These are phyloP conservation scores for Ophiostoma populinum DNA, from an alignment of 2,329 filamentous ascomycete genomes.

Conservation along the genomic window DNA sequence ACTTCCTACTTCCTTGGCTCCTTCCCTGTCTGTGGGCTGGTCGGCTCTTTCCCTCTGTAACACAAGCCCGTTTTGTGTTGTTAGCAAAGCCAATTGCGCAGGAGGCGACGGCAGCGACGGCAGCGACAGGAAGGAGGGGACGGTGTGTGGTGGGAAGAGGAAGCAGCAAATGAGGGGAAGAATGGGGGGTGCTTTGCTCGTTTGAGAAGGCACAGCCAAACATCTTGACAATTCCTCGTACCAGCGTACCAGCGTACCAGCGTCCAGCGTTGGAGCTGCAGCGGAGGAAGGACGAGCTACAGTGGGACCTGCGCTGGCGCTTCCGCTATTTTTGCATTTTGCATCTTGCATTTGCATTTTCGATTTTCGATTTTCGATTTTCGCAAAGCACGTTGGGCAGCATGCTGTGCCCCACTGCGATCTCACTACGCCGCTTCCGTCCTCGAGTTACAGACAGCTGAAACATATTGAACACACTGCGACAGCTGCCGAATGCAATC, in stretches of 20 bases:
- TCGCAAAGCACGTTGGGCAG: constrained; percentile 3
- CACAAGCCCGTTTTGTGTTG: constrained; percentile 1
- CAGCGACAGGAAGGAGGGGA: constrained; percentile 6
- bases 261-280: background rate
- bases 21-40: background rate
- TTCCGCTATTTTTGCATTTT: background rate
- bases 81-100: no score
- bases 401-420: constrained; percentile 1
- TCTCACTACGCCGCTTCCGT: constrained; percentile 7
- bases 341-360: background rate
- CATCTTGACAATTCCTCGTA: no score
- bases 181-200: background rate
- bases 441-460: constrained; percentile 2
- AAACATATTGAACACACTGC: background rate
- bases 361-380: background rate
- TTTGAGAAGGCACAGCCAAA: constrained; percentile 1
- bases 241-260: no score
- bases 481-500: background rate
- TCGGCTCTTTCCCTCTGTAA: constrained; percentile 1
- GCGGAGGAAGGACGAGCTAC: constrained; percentile 1
- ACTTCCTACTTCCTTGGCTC: background rate
- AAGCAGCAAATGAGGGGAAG: constrained; percentile 5
- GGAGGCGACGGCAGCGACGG: no score
- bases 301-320: constrained; percentile 1
- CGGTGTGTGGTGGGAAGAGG: constrained; percentile 2